phyloP scores from a whole-genome alignment of 495 filamentous ascomycete genomes.

The Penicillium waksmanii region DNA sequence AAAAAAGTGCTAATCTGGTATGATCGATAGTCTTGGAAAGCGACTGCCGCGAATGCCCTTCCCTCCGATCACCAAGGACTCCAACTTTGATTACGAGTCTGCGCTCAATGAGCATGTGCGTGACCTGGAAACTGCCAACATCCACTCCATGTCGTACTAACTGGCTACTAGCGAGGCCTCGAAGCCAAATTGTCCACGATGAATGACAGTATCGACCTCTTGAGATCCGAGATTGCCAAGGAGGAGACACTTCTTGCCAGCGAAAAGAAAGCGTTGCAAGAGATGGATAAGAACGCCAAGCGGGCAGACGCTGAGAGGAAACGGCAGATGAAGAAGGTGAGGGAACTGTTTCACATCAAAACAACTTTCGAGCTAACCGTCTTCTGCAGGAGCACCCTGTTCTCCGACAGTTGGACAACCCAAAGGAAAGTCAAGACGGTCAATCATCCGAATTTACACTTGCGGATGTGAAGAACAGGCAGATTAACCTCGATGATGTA shows the following conservation, averaged over 20 bases:
- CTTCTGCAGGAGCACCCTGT: slow-evolving; percentile 45
- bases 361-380: slow-evolving; percentile 9
- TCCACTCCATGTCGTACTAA: not conserved
- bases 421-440: slow-evolving; percentile 16
- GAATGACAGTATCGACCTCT: slow-evolving; percentile 56
- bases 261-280: slow-evolving; percentile 52
- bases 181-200: slow-evolving; percentile 57
- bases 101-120: slow-evolving; percentile 60
- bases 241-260: slow-evolving; percentile 55
- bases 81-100: slow-evolving; percentile 63
- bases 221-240: slow-evolving; percentile 57
- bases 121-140: not conserved
- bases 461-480: slow-evolving; percentile 24
- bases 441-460: slow-evolving; percentile 34
- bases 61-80: slow-evolving; percentile 58
- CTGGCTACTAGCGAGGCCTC: slow-evolving; percentile 42
- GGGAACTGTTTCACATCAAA: not conserved
- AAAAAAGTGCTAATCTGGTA: not conserved
- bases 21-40: slow-evolving; percentile 43
- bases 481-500: slow-evolving; percentile 40
- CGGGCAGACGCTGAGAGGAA: slow-evolving; percentile 49
- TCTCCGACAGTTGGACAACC: slow-evolving; percentile 39
- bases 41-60: slow-evolving; percentile 62
- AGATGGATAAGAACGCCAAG: slow-evolving; percentile 59
- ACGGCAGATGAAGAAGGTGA: slow-evolving; percentile 50